Conservation (phyloP, 768 basidiomycete genomes). For the Leccinum pellstonianum region DNA sequence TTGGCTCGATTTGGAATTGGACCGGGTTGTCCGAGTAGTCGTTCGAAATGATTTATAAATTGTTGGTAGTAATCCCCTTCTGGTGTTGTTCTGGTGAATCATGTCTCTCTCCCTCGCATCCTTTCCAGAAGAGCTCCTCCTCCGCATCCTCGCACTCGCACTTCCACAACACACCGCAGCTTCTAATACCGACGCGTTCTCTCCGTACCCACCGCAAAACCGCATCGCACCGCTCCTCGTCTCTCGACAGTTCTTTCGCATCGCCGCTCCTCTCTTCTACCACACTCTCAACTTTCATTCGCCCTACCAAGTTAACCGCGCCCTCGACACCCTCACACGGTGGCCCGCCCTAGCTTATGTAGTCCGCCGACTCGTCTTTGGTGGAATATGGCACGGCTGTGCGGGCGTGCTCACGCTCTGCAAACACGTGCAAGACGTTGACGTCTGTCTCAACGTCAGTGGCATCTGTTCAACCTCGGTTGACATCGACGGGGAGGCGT, state of each 20-base stretch:
- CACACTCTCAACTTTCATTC: slow-evolving; percentile 47
- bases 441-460: slow-evolving; percentile 32
- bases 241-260: slow-evolving; percentile 51
- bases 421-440: slow-evolving; percentile 39
- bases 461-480: not conserved
- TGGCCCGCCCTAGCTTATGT: slow-evolving; percentile 39
- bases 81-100: slow-evolving; percentile 5
- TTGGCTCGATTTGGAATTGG: slow-evolving; percentile 15
- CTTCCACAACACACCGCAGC: slow-evolving; percentile 23
- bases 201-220: slow-evolving; percentile 15
- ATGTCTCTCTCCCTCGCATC: slow-evolving; percentile 25
- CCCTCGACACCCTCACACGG: slow-evolving; percentile 37
- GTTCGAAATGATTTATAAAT: not conserved
- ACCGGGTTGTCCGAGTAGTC: not conserved
- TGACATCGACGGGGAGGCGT: slow-evolving; percentile 32
- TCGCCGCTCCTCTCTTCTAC: slow-evolving; percentile 58
- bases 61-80: slow-evolving; percentile 11
- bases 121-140: slow-evolving; percentile 46
- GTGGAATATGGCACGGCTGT: slow-evolving; percentile 41
- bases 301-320: slow-evolving; percentile 36
- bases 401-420: slow-evolving; percentile 37
- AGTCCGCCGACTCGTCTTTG: slow-evolving; percentile 43
- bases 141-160: slow-evolving; percentile 41
- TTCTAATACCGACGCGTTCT: slow-evolving; percentile 22
- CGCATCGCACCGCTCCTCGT: slow-evolving; percentile 49